Percentiles rank a stretch among this genome's conserved stretches.
Evolutionary conservation across 2,329 filamentous ascomycete species (phyloP).

Genomic region (Macroventuria anomochaeta): DNA sequence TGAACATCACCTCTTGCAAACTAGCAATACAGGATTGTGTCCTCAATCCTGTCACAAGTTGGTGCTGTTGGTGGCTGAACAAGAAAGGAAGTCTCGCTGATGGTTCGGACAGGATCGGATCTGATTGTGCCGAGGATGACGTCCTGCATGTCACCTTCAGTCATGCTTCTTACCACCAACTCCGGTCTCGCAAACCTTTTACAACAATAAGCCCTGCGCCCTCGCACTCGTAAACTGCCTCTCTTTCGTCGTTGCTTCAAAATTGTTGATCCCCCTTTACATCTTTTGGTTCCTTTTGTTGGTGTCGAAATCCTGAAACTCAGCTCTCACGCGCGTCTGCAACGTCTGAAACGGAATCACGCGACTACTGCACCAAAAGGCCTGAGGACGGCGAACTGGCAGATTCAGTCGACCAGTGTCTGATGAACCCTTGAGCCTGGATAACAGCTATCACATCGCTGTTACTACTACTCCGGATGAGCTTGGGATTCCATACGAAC

Average conservation of each 20-base stretch:
- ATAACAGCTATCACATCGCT: conserved; percentile 14
- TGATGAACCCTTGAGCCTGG: neutral
- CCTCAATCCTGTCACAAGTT: no score
- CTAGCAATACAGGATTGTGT: no score
- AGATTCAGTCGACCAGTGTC: neutral
- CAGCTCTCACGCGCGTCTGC: conserved; percentile 3
- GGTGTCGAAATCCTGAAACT: conserved; percentile 12
- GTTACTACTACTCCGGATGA: neutral
- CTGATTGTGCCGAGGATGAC: conserved; percentile 16
- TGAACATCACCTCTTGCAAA: no score
- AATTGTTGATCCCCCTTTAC: neutral
- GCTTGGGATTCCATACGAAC: neutral
- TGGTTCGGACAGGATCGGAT: conserved; percentile 10
- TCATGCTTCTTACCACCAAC: conserved; percentile 7
- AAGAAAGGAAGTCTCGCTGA: conserved; percentile 1
- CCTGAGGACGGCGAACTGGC: conserved; percentile 4
- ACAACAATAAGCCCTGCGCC: neutral
- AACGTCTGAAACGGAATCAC: conserved; percentile 8
- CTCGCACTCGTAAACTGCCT: neutral
- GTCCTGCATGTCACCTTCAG: conserved; percentile 1
- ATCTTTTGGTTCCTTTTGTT: neutral
- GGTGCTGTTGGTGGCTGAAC: no score
- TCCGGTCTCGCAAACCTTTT: conserved; percentile 1
- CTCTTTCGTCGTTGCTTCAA: neutral
- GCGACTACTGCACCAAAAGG: neutral